phyloP scores from a whole-genome alignment of 768 basidiomycete species.

The Podaxis mareebaensis region DNA sequence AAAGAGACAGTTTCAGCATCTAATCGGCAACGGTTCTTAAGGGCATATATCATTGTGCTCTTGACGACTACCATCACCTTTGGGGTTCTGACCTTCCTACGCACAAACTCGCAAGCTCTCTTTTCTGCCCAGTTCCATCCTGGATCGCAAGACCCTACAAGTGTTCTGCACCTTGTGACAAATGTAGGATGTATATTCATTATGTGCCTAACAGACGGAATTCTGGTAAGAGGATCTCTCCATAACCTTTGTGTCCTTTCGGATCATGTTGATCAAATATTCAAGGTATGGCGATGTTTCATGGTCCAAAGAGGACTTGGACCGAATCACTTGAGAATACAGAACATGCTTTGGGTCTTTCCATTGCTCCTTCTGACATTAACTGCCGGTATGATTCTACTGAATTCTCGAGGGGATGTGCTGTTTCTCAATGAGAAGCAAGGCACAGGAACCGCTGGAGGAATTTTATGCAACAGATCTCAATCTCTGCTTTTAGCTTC shows the following conservation, averaged over 20 bases:
- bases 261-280: not conserved
- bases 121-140: not conserved
- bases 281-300: not conserved
- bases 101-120: not conserved
- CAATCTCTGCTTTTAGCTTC: not conserved
- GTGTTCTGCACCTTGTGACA: not conserved
- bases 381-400: not conserved
- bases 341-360: not conserved
- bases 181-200: not conserved
- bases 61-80: not conserved
- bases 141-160: not conserved
- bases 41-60: not conserved
- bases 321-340: not conserved
- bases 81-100: not conserved
- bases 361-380: not conserved
- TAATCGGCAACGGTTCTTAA: not conserved
- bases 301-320: not conserved
- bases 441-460: not conserved
- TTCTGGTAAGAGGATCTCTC: not conserved
- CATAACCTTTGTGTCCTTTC: not conserved
- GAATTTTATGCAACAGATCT: not conserved
- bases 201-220: not conserved
- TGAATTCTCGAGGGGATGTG: no score
- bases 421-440: no score
- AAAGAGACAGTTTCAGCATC: not conserved